Conservation (phyloP, 2,329 filamentous ascomycete species). For the Scedosporium apiospermum region DNA sequence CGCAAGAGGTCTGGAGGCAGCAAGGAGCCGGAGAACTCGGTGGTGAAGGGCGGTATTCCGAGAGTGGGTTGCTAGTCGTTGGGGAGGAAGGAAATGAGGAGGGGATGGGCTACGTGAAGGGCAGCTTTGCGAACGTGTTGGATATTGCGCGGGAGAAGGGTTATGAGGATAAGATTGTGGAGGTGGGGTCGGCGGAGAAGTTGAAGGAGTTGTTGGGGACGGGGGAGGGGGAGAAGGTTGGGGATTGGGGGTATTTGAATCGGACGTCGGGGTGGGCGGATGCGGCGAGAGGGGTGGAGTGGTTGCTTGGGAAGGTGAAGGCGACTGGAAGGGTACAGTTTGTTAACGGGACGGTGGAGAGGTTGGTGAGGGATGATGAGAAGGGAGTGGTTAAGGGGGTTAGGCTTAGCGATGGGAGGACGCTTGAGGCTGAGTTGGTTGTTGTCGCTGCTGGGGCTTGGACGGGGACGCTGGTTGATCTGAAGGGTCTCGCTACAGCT, state of each 20-base stretch:
- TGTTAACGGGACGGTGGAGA: slow-evolving; percentile 37
- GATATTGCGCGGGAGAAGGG: slow-evolving; percentile 32
- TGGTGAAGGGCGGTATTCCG: slow-evolving; percentile 56
- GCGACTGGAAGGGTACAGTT: slow-evolving; percentile 47
- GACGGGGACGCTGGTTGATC: slow-evolving; percentile 68
- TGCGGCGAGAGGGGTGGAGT: slow-evolving; percentile 60
- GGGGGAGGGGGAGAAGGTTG: slow-evolving; percentile 42
- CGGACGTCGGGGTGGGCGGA: slow-evolving; percentile 70
- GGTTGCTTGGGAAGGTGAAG: slow-evolving; percentile 45
- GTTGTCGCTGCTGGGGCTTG: slow-evolving; percentile 82
- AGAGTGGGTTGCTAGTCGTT: slow-evolving; percentile 59
- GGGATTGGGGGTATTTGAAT: slow-evolving; percentile 66
- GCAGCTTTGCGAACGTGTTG: slow-evolving; percentile 52
- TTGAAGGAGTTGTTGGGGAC: slow-evolving; percentile 37
- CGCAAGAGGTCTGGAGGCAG: slow-evolving; percentile 61
- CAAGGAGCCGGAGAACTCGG: slow-evolving; percentile 43
- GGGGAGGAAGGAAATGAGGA: slow-evolving; percentile 33
- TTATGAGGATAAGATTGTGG: slow-evolving; percentile 28
- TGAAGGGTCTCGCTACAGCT: slow-evolving; percentile 65
- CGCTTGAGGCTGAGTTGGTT: slow-evolving; percentile 58
- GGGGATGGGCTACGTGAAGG: slow-evolving; percentile 48
- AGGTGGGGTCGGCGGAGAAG: slow-evolving; percentile 32
- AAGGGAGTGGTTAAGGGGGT: slow-evolving; percentile 38
- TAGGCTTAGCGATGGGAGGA: slow-evolving; percentile 36
- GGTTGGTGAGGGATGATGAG: slow-evolving; percentile 28